Evolutionary conservation across 2,329 filamentous ascomycete species (phyloP), one percentile per base, ranked within the genome.

Genomic region (Alternaria alternata): DNA sequence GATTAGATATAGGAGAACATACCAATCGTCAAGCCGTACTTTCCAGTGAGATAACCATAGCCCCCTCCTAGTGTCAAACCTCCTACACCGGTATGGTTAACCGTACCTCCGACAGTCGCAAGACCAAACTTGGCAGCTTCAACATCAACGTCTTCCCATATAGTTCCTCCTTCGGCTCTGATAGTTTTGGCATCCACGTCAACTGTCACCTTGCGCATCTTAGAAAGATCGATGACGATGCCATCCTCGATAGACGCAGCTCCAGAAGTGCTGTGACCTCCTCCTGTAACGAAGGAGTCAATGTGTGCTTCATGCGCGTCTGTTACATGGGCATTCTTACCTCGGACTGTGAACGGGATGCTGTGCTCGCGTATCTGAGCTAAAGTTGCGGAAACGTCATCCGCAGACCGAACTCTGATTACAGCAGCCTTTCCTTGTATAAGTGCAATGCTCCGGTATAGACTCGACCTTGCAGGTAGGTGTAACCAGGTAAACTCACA

Each of bases 51-150:
- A 73, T 84, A 83, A 1, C 88, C 86, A 66, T 86, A 87, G 1
- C 87, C 87, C 24, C 87, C 87, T 1, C 86, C 86, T 72, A 78
- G 59, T 1, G 74, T 77, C 14, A 89, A 76, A 0, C 86, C 88
- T 2, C 86, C 87, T 6, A 89, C 84, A 6, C 88, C 87, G 1
- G 87, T 89, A 63, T 89, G 85, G 42, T 85, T 85, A 9, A 89
- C 86, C 0, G 87, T 88, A 3, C 88, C 88, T 8, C 87, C 87
- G 0, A 88, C 85, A 1, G 86, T 86, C 2, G 86, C 87, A 3
- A 89, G 80, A 0, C 81, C 81, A 66, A 86, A 76, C 48, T 81
- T 73, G 52, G 78, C 83, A 0, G 82, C 82, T 0, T 82, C 82
- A 6, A 79, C 74, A 63, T 89, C 86, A 12, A 88, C 82, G 66